Conservation (phyloP, 2,329 filamentous ascomycete species). For the Nemania bipapillata region DNA sequence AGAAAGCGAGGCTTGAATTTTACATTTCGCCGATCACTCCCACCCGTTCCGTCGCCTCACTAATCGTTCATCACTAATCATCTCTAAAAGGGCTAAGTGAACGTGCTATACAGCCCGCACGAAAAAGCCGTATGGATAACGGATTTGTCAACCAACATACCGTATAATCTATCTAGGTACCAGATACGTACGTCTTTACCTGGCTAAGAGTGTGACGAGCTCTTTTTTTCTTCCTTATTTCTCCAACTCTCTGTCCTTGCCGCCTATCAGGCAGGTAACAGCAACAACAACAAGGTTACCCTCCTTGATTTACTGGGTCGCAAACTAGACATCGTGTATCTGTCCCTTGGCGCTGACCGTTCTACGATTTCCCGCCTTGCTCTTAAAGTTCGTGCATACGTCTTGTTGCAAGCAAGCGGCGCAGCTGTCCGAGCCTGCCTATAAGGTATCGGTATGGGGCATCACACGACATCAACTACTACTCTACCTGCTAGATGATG, state of each 20-base stretch:
- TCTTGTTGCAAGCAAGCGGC: conserved; percentile 24
- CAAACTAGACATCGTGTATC: conserved; percentile 16
- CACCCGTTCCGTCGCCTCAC: conserved; percentile 23
- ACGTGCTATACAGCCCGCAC: too few species aligned
- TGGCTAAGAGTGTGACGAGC: not conserved
- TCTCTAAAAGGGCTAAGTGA: not conserved
- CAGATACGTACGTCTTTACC: not conserved
- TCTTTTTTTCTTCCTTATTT: not conserved
- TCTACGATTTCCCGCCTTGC: conserved; percentile 14
- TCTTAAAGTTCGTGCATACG: conserved; percentile 8
- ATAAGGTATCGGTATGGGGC: conserved; percentile 13
- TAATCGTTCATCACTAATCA: conserved; percentile 2
- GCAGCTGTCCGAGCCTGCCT: conserved; percentile 21
- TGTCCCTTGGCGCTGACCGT: conserved; percentile 18
- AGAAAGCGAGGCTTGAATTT: conserved; percentile 15
- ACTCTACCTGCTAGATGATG: not conserved
- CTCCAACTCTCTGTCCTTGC: not conserved
- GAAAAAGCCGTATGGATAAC: not conserved
- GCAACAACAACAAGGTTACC: not conserved
- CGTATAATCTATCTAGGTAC: too few species aligned
- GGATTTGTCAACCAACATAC: conserved; percentile 12
- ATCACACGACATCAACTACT: conserved; percentile 29
- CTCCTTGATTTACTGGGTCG: conserved; percentile 9
- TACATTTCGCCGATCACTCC: conserved; percentile 30
- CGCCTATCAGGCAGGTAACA: not conserved